Evolutionary conservation across 306 rosid genomes (phyloP).

Genomic region (Mimosa bimucronata): DNA sequence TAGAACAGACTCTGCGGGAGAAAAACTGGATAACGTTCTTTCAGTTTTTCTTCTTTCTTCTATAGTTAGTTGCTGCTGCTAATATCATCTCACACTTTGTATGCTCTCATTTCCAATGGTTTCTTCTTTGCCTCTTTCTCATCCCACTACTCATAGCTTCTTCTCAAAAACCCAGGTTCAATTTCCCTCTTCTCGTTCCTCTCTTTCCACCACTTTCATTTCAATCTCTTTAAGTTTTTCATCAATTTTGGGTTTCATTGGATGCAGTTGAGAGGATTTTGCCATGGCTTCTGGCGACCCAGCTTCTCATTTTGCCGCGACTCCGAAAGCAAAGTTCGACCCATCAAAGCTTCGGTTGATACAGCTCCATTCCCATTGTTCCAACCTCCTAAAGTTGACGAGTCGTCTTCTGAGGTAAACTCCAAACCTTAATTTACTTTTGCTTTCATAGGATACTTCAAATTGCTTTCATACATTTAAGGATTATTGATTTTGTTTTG

Average conservation of each 20-base stretch:
- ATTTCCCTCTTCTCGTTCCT: conserved; percentile 12
- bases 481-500: not conserved
- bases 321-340: conserved; percentile 43
- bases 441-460: not conserved
- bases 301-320: conserved; percentile 32
- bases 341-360: conserved; percentile 61
- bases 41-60: not conserved
- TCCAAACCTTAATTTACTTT: conserved; percentile 1
- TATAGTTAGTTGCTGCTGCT: not conserved
- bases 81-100: not conserved
- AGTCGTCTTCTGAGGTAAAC: conserved; percentile 66
- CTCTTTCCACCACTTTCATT: not conserved
- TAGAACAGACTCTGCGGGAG: too few species aligned
- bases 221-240: not conserved
- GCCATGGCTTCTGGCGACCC: conserved; percentile 58
- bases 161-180: conserved; percentile 64
- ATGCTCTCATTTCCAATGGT: conserved; percentile 52
- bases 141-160: conserved; percentile 51
- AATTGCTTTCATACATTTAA: not conserved
- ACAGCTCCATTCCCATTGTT: conserved; percentile 66
- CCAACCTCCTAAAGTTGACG: conserved; percentile 56
- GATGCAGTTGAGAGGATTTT: conserved; percentile 54
- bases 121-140: conserved; percentile 62
- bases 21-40: not conserved
- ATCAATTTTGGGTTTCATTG: not conserved